Evolutionary conservation across 805 yeast species (phyloP).

Genomic region (Brettanomyces nanus): DNA sequence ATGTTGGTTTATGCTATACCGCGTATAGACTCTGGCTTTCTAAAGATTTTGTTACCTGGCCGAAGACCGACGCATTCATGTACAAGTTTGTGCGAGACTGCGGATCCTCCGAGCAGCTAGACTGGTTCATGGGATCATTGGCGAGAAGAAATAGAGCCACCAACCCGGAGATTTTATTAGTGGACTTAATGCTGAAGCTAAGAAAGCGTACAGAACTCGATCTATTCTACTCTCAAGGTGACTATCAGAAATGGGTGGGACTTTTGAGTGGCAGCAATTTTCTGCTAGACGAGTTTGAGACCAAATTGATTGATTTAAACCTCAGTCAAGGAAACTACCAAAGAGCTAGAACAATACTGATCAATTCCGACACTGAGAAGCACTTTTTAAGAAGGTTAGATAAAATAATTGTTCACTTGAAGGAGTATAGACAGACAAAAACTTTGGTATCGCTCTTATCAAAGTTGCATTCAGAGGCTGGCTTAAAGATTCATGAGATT

Average conservation of each 20-base stretch:
- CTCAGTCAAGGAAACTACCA: constrained; percentile 11
- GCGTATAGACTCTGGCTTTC: constrained; percentile 23
- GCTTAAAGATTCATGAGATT: constrained; percentile 10
- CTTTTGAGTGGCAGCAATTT: constrained; percentile 2
- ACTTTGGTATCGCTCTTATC: constrained; percentile 14
- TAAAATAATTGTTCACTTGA: constrained; percentile 12
- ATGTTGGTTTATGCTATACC: constrained; percentile 15
- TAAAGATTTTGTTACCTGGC: constrained; percentile 9
- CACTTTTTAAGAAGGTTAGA: constrained; percentile 8
- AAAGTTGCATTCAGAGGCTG: constrained; percentile 21
- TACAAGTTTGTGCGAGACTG: constrained; percentile 13
- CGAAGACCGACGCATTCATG: constrained; percentile 17
- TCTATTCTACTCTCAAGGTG: constrained; percentile 4
- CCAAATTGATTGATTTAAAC: constrained; percentile 13
- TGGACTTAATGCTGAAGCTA: constrained; percentile 8
- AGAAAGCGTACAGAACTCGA: constrained; percentile 7
- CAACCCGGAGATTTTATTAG: constrained; percentile 12
- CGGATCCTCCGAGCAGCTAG: constrained; percentile 16
- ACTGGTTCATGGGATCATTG: constrained; percentile 15
- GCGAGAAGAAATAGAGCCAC: constrained; percentile 8
- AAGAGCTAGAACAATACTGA: constrained; percentile 6
- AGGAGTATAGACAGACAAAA: constrained; percentile 13
- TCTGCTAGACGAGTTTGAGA: constrained; percentile 6
- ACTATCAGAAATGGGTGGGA: constrained; percentile 10
- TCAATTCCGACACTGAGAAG: constrained; percentile 3